Evolutionary conservation across 1,284 basidiomycete species (phyloP).

Genomic region (Sphagnurus paluster): DNA sequence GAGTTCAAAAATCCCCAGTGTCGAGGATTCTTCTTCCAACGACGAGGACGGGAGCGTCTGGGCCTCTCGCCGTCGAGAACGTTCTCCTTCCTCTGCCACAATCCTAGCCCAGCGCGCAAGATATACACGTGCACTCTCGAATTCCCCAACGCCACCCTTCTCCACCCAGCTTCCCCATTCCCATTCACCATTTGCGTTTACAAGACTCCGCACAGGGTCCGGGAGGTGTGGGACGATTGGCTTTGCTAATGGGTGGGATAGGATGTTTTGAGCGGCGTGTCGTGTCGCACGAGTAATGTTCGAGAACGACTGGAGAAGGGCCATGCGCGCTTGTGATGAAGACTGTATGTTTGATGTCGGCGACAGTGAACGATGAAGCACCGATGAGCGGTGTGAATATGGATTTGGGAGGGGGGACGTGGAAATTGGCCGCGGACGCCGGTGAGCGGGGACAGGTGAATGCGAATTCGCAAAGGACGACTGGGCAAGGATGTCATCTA

Average conservation of each 20-base stretch:
- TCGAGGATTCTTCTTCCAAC: constrained; percentile 66
- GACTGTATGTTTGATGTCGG: constrained; percentile 49
- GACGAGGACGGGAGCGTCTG: constrained; percentile 57
- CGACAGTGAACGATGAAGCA: constrained; percentile 74
- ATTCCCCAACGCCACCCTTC: constrained; percentile 87
- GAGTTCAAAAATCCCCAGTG: constrained; percentile 87
- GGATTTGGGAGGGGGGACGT: constrained; percentile 46
- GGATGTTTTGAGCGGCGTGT: constrained; percentile 87
- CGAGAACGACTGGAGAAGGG: constrained; percentile 83
- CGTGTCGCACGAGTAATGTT: constrained; percentile 88
- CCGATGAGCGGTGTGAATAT: constrained; percentile 69
- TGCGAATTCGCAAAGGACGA: constrained; percentile 75
- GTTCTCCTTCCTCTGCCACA: constrained; percentile 94
- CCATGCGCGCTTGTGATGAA: constrained; percentile 68
- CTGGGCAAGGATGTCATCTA: constrained; percentile 78
- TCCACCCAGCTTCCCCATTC: constrained; percentile 87
- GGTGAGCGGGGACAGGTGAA: constrained; percentile 82
- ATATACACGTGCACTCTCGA: constrained; percentile 94
- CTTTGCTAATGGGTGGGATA: constrained; percentile 91
- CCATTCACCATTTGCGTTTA: constrained; percentile 81
- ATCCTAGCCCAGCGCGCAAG: constrained; percentile 95
- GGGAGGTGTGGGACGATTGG: constrained; percentile 94
- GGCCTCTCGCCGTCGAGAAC: constrained; percentile 76
- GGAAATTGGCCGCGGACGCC: constrained; percentile 67
- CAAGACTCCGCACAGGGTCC: constrained; percentile 85